Evolutionary conservation across 164 flowering plant species (phyloP).

Genomic region (Platanus orientalis): DNA sequence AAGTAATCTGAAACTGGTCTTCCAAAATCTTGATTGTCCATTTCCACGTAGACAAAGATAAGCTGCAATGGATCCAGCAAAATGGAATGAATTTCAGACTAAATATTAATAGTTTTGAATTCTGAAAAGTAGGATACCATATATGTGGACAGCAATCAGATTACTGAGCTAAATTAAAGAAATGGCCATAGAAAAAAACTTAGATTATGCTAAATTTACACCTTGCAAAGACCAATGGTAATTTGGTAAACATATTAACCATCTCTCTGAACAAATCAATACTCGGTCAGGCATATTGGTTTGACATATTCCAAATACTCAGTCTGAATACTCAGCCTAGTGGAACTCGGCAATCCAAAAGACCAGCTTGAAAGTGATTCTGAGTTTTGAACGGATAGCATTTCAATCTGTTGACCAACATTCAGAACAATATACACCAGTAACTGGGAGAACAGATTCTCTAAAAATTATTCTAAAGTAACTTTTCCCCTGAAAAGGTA

Average conservation of each 20-base stretch:
- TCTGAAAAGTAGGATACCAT: background rate
- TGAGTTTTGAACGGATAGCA: background rate
- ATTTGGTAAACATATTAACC: too few species aligned
- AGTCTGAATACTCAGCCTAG: background rate
- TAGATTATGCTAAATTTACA: too few species aligned
- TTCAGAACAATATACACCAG: background rate
- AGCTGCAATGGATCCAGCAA: constrained; percentile 45
- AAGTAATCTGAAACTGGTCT: constrained; percentile 87
- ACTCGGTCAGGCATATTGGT: too few species aligned
- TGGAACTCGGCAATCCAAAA: background rate
- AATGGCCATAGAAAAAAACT: too few species aligned
- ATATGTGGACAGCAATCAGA: background rate
- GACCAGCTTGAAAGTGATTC: background rate
- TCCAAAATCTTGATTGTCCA: constrained; percentile 86
- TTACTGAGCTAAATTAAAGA: background rate
- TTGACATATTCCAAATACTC: background rate
- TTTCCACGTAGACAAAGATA: constrained; percentile 67
- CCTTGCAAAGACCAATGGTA: too few species aligned
- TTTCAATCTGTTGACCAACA: background rate
- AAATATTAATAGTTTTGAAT: background rate
- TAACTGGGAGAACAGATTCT: background rate
- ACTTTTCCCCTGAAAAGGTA: constrained; percentile 98
- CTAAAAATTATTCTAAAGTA: constrained; percentile 4
- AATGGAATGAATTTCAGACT: constrained; percentile 4
- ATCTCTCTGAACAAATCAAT: too few species aligned